phyloP scores from a whole-genome alignment of 331 rosid genomes.

The Stylosanthes scabra region DNA sequence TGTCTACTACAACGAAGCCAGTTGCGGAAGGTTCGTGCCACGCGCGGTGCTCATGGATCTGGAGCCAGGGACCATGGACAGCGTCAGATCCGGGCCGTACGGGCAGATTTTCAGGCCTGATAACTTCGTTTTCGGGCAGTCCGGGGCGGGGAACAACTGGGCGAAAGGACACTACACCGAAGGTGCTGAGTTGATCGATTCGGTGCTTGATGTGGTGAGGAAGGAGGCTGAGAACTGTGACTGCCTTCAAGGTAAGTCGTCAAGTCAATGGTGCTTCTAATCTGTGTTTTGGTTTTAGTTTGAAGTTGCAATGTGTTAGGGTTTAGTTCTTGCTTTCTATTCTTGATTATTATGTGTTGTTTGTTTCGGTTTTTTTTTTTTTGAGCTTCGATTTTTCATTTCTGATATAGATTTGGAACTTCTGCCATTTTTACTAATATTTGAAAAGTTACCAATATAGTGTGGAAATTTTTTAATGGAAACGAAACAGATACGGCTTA shows the following conservation, averaged over 20 bases:
- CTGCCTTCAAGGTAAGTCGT: conserved; percentile 57
- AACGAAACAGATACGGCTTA: no score
- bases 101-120: conserved; percentile 66
- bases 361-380: neutral
- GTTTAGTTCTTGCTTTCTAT: neutral
- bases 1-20: conserved; percentile 66
- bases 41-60: conserved; percentile 68
- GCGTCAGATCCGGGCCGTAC: conserved; percentile 61
- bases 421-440: neutral
- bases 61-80: conserved; percentile 70
- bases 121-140: conserved; percentile 68
- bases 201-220: conserved; percentile 67
- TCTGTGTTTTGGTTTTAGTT: neutral
- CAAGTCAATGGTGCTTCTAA: neutral
- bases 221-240: conserved; percentile 75
- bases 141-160: conserved; percentile 70
- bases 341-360: neutral
- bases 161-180: conserved; percentile 71
- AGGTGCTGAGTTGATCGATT: conserved; percentile 69
- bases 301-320: neutral
- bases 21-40: conserved; percentile 58
- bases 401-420: neutral
- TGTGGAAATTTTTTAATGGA: no score
- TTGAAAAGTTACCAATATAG: no score
- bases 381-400: neutral